Evolutionary conservation across 495 filamentous ascomycete species (phyloP), one percentile per base, ranked within the genome.

Genomic region (Penicillium angulare): DNA sequence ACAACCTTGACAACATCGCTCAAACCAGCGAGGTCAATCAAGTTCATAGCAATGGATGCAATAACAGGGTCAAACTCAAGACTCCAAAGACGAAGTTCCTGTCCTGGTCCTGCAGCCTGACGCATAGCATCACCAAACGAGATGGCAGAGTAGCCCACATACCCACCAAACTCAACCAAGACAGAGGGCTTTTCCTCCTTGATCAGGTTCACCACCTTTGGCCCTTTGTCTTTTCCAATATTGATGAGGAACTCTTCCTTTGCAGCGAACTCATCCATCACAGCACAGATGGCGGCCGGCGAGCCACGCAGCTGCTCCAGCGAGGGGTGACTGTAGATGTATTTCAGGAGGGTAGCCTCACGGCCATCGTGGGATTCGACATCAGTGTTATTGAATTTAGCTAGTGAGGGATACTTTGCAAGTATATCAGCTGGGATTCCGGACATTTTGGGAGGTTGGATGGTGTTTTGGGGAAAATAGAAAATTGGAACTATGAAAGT

Each of bases 201-300:
- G 40, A 91, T 86, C 3, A 86, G 55, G 23, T 81, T 67, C 3
- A 66, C 64, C 7, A 89, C 73, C 10, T 85, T 80, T 36, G 65
- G 72, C 16, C 83, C 85, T 55, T 91, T 90, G 80, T 71, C 47
- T 1, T 82, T 81, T 49, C 79, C 79, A 23, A 90, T 76, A 56
- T 89, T 90, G 79, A 89, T 90, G n/a, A 90, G 74, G 36, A 86
- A 86, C 29, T 82, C 86, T 24, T 77, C 62, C 3, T 78, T 79
- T 9, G 74, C 68, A 20, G 74, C 85, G 61, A 75, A 90, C 21
- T 82, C 75, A 56, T 90, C 87, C 53, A 90, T 89, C 5, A 73
- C 78, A 16, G 67, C 51, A 1, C 88, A 69, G 16, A 90, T 76
- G 17, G 61, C 67, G 1, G 59, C 33, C 1, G 86, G 87, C 9